Evolutionary conservation across 2,329 filamentous ascomycete genomes (phyloP), one percentile per base, ranked within the genome.

Genomic region (Amauroascus verrucosus): DNA sequence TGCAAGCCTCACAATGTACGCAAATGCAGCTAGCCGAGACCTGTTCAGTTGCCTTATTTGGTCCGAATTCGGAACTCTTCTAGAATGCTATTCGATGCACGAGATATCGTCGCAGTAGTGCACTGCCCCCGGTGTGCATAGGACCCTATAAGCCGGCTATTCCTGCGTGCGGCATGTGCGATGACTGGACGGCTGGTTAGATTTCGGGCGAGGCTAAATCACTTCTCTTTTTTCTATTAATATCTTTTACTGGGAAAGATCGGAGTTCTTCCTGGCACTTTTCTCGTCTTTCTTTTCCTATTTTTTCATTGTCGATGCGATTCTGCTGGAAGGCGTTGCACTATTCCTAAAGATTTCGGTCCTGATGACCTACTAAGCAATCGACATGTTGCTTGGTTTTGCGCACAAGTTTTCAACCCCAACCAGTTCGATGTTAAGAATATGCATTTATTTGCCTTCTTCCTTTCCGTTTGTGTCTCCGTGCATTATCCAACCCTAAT

Each of bases 21-120:
- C 16, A n/a, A n/a, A 45, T 52, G 50, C 41, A 52, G 22, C 38
- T 30, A 22, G 26, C 50, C 50, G 50, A 46, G 50, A 28, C 50
- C 3, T 16, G 35, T 26, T 37, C 28, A 41, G 50, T 45, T 41
- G 40, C 41, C 41, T 46, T 46, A 14, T 9, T 30, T 52, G 32
- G 24, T 28, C 28, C 14, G 13, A n/a, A 46, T 28, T 11, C 41
- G 32, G 50, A 46, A 38, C n/a, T 38, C 37, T 46, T 52, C 50
- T 52, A 46, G 50, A 46, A 52, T 6, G 6, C 28, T 16, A 8
- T 50, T 11, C 18, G 16, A 48, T 48, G 7, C 48, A 43, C 22
- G 6, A 22, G n/a, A 20, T 5, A n/a, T 14, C 22, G 11, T 43
- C 33, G 4, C 45, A 5, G 11, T n/a, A 8, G 5, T 43, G 20